Evolutionary conservation across 495 filamentous ascomycete genomes (phyloP).

Genomic region (Penicillium silybi): DNA sequence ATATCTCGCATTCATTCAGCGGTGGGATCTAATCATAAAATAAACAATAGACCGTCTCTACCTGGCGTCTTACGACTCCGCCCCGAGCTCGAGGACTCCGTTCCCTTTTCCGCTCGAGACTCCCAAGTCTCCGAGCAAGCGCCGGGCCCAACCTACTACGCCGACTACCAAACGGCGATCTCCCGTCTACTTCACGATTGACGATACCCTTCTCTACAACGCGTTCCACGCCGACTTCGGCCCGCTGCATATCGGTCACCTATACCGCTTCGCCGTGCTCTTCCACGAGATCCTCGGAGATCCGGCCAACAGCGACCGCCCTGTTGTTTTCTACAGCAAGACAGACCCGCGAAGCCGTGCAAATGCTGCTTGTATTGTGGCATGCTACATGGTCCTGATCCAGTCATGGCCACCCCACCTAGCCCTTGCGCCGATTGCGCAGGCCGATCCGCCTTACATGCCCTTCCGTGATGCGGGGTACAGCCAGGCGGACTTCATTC

Average conservation of each 20-base stretch:
- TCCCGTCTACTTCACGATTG: conserved; percentile 93
- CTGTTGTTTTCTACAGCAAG: conserved; percentile 91
- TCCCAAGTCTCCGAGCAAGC: conserved; percentile 68
- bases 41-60: conserved; percentile 77
- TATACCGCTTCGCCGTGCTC: conserved; percentile 91
- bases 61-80: conserved; percentile 82
- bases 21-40: conserved; percentile 11
- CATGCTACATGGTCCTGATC: conserved; percentile 98
- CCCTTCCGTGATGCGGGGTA: conserved; percentile 98
- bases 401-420: conserved; percentile 98
- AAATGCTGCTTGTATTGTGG: conserved; percentile 93
- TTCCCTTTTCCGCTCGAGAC: conserved; percentile 76
- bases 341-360: conserved; percentile 90
- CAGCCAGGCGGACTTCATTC: conserved; percentile 92
- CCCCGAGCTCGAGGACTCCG: conserved; percentile 72
- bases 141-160: conserved; percentile 58
- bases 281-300: conserved; percentile 94
- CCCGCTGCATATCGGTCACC: conserved; percentile 91
- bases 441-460: conserved; percentile 95
- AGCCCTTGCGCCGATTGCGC: conserved; percentile 92
- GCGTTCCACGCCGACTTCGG: conserved; percentile 99
- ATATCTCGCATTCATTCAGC: neutral
- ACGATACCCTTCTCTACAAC: conserved; percentile 91
- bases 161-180: conserved; percentile 48
- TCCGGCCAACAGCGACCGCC: conserved; percentile 73